Conservation (phyloP, 139 green algal genomes). For the Tetradesmus obliquus region DNA sequence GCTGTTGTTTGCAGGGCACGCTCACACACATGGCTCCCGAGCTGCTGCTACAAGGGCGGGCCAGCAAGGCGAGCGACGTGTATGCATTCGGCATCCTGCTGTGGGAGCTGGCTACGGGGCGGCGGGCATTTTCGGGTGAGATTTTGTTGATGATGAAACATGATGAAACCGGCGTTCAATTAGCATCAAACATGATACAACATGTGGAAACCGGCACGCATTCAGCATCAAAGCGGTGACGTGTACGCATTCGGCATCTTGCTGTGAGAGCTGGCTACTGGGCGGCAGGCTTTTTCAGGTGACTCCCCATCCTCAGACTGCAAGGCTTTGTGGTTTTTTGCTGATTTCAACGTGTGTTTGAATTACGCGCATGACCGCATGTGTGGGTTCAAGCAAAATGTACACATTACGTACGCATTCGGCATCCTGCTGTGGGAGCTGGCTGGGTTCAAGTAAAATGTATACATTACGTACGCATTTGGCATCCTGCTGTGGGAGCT, state of each 20-base stretch:
- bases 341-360: too few relatives aligned
- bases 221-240: too few relatives aligned
- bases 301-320: too few relatives aligned
- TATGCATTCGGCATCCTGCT: slow-evolving; percentile 49
- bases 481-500: slow-evolving; percentile 31
- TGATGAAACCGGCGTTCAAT: too few relatives aligned
- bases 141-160: background rate
- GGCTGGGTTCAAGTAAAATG: background rate
- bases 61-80: slow-evolving; percentile 52
- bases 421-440: slow-evolving; percentile 34
- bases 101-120: slow-evolving; percentile 14
- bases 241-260: too few relatives aligned
- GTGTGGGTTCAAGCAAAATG: too few relatives aligned
- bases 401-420: slow-evolving; percentile 34
- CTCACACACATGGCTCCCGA: slow-evolving; percentile 70
- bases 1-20: slow-evolving; percentile 56
- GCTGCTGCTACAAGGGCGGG: slow-evolving; percentile 50
- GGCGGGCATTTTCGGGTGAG: slow-evolving; percentile 5
- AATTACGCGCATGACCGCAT: too few relatives aligned
- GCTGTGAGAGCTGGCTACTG: too few relatives aligned
- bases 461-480: slow-evolving; percentile 42
- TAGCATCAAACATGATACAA: too few relatives aligned
- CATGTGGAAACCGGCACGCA: too few relatives aligned
- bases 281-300: too few relatives aligned
- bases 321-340: too few relatives aligned